Percentiles rank a stretch among this genome's conserved stretches.
Evolutionary conservation across 1,284 basidiomycete genomes (phyloP).

Genomic region (Puccinia novopanici): DNA sequence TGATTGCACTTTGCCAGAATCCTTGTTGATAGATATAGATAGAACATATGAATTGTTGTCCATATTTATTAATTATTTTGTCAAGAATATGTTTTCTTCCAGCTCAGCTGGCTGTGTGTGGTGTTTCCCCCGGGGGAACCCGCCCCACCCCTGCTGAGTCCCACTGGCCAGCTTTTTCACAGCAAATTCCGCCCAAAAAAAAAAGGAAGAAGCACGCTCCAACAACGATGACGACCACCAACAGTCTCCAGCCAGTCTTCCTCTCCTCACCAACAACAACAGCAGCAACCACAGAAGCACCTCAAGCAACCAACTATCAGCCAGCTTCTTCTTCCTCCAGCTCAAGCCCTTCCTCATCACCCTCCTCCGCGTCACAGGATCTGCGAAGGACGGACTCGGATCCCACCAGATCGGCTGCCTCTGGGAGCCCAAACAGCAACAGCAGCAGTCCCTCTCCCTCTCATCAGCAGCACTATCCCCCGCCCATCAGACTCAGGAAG

Average conservation of each 20-base stretch:
- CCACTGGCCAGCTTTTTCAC: too few relatives aligned
- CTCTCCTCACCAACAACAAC: slow-evolving; percentile 29
- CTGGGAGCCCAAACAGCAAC: not conserved
- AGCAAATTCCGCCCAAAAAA: too few relatives aligned
- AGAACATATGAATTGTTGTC: too few relatives aligned
- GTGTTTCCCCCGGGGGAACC: too few relatives aligned
- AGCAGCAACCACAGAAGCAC: not conserved
- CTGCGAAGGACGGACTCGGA: not conserved
- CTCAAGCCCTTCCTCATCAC: slow-evolving; percentile 3
- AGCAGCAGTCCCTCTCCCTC: slow-evolving; percentile 16
- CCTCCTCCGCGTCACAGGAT: not conserved
- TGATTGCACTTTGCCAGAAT: slow-evolving; percentile 40
- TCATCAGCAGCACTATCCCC: slow-evolving; percentile 9
- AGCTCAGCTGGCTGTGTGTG: too few relatives aligned
- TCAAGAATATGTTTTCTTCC: too few relatives aligned
- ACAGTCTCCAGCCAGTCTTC: slow-evolving; percentile 24
- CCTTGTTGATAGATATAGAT: slow-evolving; percentile 30
- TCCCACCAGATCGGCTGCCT: not conserved
- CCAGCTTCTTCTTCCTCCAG: not conserved
- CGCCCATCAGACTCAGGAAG: slow-evolving; percentile 37
- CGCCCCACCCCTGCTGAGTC: too few relatives aligned
- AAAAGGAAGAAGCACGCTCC: not conserved
- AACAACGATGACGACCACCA: slow-evolving; percentile 7
- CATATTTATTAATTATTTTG: not conserved
- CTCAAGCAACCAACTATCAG: not conserved